Conservation (phyloP, 345 rosid genomes). For the Excoecaria cochinchinensis region DNA sequence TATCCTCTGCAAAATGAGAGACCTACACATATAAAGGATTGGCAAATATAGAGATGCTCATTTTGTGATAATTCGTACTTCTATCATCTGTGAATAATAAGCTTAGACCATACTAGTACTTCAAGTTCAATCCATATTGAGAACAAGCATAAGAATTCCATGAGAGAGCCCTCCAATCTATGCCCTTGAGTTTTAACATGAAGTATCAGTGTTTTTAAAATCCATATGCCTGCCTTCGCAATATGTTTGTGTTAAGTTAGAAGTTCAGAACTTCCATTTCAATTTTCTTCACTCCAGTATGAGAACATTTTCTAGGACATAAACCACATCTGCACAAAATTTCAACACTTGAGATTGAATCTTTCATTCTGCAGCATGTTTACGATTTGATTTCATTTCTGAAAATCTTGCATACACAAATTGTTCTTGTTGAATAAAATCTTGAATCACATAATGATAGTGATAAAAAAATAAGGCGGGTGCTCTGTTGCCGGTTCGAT, state of each 20-base stretch:
- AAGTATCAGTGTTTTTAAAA: background rate
- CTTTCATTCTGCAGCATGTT: background rate
- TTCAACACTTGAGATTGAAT: background rate
- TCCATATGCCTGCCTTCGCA: background rate
- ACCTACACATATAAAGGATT: background rate
- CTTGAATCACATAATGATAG: conserved; percentile 78
- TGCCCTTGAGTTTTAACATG: background rate
- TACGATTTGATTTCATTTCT: background rate
- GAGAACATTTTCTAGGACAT: background rate
- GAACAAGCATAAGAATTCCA: background rate
- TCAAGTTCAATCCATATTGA: background rate
- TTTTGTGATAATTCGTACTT: background rate
- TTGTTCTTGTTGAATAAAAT: conserved; percentile 54
- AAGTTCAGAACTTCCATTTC: background rate
- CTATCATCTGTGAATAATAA: background rate
- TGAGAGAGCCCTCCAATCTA: background rate
- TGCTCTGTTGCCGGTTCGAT: conserved; percentile 30
- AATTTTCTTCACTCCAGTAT: background rate
- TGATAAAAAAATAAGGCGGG: conserved; percentile 68
- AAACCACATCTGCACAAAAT: background rate
- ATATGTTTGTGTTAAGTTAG: background rate
- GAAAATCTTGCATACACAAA: conserved; percentile 5
- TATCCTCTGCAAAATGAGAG: background rate
- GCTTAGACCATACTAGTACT: background rate
- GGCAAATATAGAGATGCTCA: background rate